These are phyloP conservation scores for Phytophthora litchii DNA, from an alignment of 352 stramenopile genomes.

Conservation along the genomic window DNA sequence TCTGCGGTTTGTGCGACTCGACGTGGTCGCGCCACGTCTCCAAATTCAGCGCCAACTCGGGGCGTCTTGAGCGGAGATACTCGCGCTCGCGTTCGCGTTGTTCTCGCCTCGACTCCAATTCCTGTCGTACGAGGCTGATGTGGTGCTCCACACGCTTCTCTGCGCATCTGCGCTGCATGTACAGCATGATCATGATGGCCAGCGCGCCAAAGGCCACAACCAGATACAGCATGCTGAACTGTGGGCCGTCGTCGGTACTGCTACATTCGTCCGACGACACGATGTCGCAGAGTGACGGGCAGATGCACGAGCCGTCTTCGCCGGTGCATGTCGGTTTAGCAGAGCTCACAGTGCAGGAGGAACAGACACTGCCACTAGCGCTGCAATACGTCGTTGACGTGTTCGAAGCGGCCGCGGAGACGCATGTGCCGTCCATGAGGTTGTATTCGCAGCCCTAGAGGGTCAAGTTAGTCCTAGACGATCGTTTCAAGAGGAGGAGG, in stretches of 20 bases:
- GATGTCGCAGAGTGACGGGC: conserved; percentile 44
- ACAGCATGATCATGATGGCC: conserved; percentile 45
- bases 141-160: conserved; percentile 34
- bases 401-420: conserved; percentile 15
- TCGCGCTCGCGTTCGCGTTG: conserved; percentile 31
- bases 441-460: conserved; percentile 46
- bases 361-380: conserved; percentile 29
- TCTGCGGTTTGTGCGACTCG: conserved; percentile 43
- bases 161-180: conserved; percentile 42
- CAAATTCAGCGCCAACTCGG: conserved; percentile 37
- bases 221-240: conserved; percentile 38
- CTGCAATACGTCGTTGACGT: conserved; percentile 33
- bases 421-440: conserved; percentile 35
- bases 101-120: conserved; percentile 27
- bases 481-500: neutral
- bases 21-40: conserved; percentile 40
- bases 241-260: conserved; percentile 11
- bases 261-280: conserved; percentile 23
- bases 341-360: conserved; percentile 35
- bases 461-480: conserved; percentile 2
- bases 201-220: conserved; percentile 35
- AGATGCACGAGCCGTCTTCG: conserved; percentile 40
- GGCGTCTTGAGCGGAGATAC: conserved; percentile 33
- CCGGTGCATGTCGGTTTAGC: conserved; percentile 41
- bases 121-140: conserved; percentile 25